Conservation (phyloP, 768 basidiomycete genomes). For the Inosperma sp. region DNA sequence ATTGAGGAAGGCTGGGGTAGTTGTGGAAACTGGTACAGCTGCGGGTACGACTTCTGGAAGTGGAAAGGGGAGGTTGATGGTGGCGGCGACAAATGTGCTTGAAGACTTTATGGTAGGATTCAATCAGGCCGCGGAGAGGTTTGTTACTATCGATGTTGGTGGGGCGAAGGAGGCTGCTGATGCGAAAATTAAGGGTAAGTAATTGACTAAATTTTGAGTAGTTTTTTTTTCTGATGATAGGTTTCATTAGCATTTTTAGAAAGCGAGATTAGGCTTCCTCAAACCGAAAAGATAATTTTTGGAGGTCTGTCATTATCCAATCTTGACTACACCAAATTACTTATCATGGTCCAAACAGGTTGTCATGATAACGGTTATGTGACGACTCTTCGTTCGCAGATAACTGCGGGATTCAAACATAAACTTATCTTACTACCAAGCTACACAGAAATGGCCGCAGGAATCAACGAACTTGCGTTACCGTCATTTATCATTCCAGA, state of each 20-base stretch:
- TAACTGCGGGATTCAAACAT: conserved; percentile 58
- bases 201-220: conserved; percentile 13
- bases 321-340: conserved; percentile 4
- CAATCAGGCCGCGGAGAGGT: conserved; percentile 63
- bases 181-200: conserved; percentile 66
- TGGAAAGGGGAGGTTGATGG: too few species aligned
- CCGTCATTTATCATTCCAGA: conserved; percentile 51
- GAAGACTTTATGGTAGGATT: conserved; percentile 67
- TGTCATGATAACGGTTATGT: conserved; percentile 74
- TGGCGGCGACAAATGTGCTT: conserved; percentile 39
- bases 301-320: conserved; percentile 42
- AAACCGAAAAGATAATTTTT: conserved; percentile 63
- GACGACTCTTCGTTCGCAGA: conserved; percentile 54
- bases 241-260: conserved; percentile 46
- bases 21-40: too few species aligned
- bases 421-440: conserved; percentile 64
- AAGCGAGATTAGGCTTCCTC: conserved; percentile 57
- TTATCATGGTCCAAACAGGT: conserved; percentile 35
- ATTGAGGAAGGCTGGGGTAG: conserved; percentile 38
- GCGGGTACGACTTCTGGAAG: too few species aligned
- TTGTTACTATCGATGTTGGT: conserved; percentile 67
- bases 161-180: conserved; percentile 70
- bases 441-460: conserved; percentile 56
- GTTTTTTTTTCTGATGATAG: neutral
- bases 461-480: conserved; percentile 53